Base-by-base conservation (phyloP, 768 basidiomycete genomes). In the Roridomyces roridus region DNA sequence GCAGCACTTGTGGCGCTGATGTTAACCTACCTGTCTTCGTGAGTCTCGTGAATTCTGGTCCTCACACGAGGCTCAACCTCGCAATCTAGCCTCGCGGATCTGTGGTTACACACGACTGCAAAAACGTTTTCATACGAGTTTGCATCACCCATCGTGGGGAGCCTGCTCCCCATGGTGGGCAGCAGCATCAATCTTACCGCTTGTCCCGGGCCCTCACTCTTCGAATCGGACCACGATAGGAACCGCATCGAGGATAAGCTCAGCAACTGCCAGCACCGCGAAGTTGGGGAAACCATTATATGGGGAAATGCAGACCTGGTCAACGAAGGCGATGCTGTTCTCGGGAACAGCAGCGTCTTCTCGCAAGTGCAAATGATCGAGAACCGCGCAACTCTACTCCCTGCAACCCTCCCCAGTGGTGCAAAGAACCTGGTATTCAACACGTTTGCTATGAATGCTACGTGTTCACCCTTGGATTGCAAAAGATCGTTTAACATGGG, bases 51-150 rank as follows among this genome's bases (percentile, higher is more conserved):
- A 31, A 14, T n/a, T n/a, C n/a, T n/a, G n/a, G n/a, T n/a, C n/a
- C n/a, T n/a, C 14, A 14, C 29, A 7, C 7, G 6, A 14, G 14
- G 7, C 14, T 31, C 29, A 31, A 31, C 10, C 23, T 10, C 25
- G 24, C 46, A n/a, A n/a, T n/a, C n/a, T n/a, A 55, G 54, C 28
- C 4, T 55, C 8, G 26, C 54, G 5, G 54, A 55, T 18, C 21
- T 55, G 18, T 55, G 54, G 54, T 31, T 55, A 6, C 54, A 55
- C 42, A 48, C 46, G 9, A 55, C 54, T 15, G 21, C 54, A 9
- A 55, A 26, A 15, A 47, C 54, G 14, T 47, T 55, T 31, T 31
- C 45, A 4, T 25, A 55, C 28, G 9, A 6, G 3, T 40, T 34
- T 17, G 9, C 5, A 12, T 34, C 39, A 1, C 45, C 46, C 8